Evolutionary conservation across 1,139 yeast species (phyloP).

Genomic region (Torulaspora pretoriensis): DNA sequence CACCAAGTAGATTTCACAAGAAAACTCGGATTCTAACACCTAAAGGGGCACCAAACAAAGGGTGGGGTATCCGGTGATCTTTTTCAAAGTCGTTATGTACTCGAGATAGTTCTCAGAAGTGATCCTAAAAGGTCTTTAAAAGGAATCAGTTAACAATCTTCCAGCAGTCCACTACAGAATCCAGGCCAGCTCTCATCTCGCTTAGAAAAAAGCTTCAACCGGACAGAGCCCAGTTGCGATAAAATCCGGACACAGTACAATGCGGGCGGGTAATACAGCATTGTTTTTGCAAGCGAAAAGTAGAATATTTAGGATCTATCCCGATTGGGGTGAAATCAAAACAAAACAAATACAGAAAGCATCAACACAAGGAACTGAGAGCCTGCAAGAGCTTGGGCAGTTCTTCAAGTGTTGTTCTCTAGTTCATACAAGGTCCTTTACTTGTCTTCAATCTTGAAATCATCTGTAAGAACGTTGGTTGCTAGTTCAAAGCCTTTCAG

Average conservation of each 20-base stretch:
- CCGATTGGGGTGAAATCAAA: constrained; percentile 9
- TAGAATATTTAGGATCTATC: constrained; percentile 7
- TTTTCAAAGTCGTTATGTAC: too few relatives aligned
- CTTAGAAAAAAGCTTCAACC: not conserved
- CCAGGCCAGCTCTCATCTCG: constrained; percentile 1
- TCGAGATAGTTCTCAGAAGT: too few relatives aligned
- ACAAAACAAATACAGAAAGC: constrained; percentile 11
- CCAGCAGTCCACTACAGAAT: not conserved
- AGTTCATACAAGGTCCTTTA: not conserved
- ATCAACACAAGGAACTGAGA: constrained; percentile 4
- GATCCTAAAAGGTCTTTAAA: too few relatives aligned
- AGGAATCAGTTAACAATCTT: too few relatives aligned
- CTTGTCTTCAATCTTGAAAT: not conserved
- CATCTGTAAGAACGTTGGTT: not conserved
- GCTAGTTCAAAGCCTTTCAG: not conserved
- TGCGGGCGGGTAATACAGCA: not conserved
- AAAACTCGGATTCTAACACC: not conserved
- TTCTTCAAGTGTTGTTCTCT: not conserved
- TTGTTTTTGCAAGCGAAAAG: not conserved
- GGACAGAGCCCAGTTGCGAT: not conserved
- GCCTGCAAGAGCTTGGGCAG: not conserved
- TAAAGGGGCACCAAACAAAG: too few relatives aligned
- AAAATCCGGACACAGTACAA: not conserved
- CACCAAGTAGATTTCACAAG: not conserved
- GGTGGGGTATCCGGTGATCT: too few relatives aligned